Base-by-base conservation (phyloP, 2,329 filamentous ascomycete species). In the Cercospora canescens region DNA sequence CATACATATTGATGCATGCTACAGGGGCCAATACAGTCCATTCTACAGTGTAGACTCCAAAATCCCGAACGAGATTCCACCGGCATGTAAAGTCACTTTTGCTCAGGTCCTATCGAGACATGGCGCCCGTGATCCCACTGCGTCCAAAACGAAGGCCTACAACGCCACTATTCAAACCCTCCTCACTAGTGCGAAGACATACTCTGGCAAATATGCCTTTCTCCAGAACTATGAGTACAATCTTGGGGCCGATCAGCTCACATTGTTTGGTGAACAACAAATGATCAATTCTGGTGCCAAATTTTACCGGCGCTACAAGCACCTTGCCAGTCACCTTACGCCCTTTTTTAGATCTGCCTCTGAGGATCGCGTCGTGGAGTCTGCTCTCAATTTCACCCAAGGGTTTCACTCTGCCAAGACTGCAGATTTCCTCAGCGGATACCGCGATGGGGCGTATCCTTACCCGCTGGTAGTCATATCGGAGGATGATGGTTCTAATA, bases 51-150 rank as follows among this genome's bases (percentile, higher is more conserved):
- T 94, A 0, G 85, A 88, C 6, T 93, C 90, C 1, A 82, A 86
- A 2, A 86, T 92, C 59, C 81, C 87, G 16, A 72, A 83, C 6
- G 81, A 82, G 7, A 80, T 90, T 0, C 93, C 93, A 0, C 71
- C 81, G 0, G 83, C 82, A n/a, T 97, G 94, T 79, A 81, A 86
- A 12, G 81, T 94, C 71, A 94, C 89, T 2, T 94, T 96, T 78
- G 94, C 86, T 1, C 91, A 94, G 74, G 82, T 94, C 26, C 85
- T 97, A 56, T 93, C 92, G 24, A 88, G 94, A 2, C 94, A 97
- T 76, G 94, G 93, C 56, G 91, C 92, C 39, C 87, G 94, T 60
- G 91, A 92, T 75, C 94, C 94, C 1, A 96, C 93, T 0, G 74
- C 80, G 11, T 81, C 82, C 70, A 96, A 94, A 81, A 86, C 88